Evolutionary conservation across 108 stramenopile species (phyloP).

Genomic region (Cylindrotheca fusiformis): DNA sequence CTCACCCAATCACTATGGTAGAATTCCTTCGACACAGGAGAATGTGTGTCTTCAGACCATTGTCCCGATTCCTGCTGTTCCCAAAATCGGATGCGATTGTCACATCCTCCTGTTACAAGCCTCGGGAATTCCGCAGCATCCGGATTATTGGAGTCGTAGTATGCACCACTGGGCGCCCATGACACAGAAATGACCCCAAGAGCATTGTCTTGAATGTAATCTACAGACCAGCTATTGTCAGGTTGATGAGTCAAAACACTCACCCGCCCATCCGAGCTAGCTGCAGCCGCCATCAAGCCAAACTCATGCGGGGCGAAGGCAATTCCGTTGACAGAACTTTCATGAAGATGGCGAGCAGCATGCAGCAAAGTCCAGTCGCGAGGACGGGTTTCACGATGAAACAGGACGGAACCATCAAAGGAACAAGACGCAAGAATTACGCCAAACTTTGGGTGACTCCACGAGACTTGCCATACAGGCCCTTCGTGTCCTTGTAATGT

Average conservation of each 20-base stretch:
- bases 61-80: constrained; percentile 41
- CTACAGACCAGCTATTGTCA: constrained; percentile 71
- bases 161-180: constrained; percentile 85
- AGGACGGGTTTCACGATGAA: constrained; percentile 81
- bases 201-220: constrained; percentile 72
- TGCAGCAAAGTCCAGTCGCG: constrained; percentile 82
- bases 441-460: constrained; percentile 96
- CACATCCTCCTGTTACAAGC: constrained; percentile 95
- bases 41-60: constrained; percentile 60
- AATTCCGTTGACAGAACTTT: constrained; percentile 80
- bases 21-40: constrained; percentile 24
- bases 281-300: constrained; percentile 70
- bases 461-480: constrained; percentile 93
- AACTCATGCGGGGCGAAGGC: constrained; percentile 88
- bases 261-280: constrained; percentile 84
- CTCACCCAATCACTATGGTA: constrained; percentile 94
- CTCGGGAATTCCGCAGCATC: constrained; percentile 42
- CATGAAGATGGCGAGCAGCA: constrained; percentile 57
- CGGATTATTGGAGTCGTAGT: constrained; percentile 6
- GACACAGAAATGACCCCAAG: constrained; percentile 88
- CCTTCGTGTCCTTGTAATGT: constrained; percentile 88
- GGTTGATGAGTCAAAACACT: constrained; percentile 71
- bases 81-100: constrained; percentile 95
- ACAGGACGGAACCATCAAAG: constrained; percentile 86
- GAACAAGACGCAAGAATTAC: constrained; percentile 84